Conservation (phyloP, 2,329 filamentous ascomycete species). For the Nothopassalora personata region DNA sequence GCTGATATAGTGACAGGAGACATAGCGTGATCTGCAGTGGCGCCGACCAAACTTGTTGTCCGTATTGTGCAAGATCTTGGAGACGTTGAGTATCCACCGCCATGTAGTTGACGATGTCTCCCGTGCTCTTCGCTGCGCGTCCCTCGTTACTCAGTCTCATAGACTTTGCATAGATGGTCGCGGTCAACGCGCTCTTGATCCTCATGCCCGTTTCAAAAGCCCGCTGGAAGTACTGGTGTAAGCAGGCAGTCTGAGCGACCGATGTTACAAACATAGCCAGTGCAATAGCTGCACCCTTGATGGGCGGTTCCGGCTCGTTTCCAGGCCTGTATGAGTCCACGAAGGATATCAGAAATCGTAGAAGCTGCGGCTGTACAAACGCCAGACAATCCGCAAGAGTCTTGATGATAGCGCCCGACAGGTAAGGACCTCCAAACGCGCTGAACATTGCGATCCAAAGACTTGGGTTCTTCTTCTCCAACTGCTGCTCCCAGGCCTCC, state of each 20-base stretch:
- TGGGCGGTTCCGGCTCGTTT: constrained; percentile 65
- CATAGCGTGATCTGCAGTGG: constrained; percentile 95
- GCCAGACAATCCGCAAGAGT: constrained; percentile 77
- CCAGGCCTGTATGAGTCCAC: constrained; percentile 66
- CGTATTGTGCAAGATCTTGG: constrained; percentile 91
- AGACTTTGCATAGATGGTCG: constrained; percentile 88
- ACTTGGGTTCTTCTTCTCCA: constrained; percentile 67
- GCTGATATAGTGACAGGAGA: constrained; percentile 90
- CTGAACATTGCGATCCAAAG: constrained; percentile 81
- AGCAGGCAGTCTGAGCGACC: constrained; percentile 75
- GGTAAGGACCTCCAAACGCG: constrained; percentile 80
- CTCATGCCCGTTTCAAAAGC: constrained; percentile 95
- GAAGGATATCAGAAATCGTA: constrained; percentile 78
- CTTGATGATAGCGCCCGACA: constrained; percentile 79
- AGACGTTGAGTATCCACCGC: constrained; percentile 94
- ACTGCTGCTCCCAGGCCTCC: constrained; percentile 68
- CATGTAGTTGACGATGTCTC: constrained; percentile 99
- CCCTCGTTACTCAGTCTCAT: constrained; percentile 90
- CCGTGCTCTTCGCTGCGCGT: constrained; percentile 79
- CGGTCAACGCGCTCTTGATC: constrained; percentile 84
- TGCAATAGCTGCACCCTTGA: constrained; percentile 81
- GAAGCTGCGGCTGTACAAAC: constrained; percentile 85
- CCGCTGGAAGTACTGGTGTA: constrained; percentile 97
- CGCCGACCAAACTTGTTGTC: constrained; percentile 91
- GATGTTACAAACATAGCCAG: constrained; percentile 88